Evolutionary conservation across 306 rosid genomes (phyloP).

Genomic region (Canavalia gladiata): DNA sequence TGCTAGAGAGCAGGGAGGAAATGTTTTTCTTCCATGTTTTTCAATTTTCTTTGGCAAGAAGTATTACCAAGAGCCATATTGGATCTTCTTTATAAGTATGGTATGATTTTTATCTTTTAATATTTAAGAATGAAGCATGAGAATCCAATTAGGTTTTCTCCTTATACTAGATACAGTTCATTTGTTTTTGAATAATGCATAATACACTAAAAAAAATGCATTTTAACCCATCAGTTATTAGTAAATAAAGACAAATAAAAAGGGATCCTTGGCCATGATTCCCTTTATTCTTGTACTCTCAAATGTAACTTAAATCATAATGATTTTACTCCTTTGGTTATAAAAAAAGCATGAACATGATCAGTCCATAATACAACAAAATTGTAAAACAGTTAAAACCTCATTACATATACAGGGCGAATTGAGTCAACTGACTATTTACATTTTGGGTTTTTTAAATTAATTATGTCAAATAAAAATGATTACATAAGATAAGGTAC

Average conservation of each 20-base stretch:
- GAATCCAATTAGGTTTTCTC: background rate
- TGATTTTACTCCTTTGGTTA: background rate
- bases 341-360: background rate
- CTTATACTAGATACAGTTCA: background rate
- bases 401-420: background rate
- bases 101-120: background rate
- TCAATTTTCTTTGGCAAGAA: background rate
- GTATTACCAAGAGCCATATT: background rate
- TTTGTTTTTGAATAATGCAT: background rate
- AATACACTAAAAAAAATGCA: background rate
- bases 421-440: slow-evolving; percentile 43
- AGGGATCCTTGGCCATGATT: background rate
- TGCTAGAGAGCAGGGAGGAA: background rate
- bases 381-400: slow-evolving; percentile 19
- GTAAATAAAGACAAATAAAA: background rate
- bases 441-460: slow-evolving; percentile 43
- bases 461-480: slow-evolving; percentile 47
- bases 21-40: background rate
- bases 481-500: slow-evolving; percentile 55
- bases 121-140: background rate
- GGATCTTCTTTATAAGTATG: background rate
- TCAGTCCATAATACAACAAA: slow-evolving; percentile 8
- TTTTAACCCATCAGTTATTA: background rate
- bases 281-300: background rate
- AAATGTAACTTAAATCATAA: background rate